Base-by-base conservation (phyloP, 345 rosid species). In the Erucastrum elatum region DNA sequence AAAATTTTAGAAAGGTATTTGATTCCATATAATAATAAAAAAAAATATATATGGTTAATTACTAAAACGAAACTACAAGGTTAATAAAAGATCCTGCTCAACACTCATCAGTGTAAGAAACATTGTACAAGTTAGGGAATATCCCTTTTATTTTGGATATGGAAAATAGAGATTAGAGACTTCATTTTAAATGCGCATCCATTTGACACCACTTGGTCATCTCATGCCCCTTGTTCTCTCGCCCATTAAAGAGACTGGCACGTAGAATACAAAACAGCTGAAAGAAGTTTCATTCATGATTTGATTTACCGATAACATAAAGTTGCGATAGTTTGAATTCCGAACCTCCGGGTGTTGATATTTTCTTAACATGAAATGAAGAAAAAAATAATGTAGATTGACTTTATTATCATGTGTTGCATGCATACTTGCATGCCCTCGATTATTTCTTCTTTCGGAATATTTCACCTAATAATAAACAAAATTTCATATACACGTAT, bases 181-280 rank as follows among this genome's bases (percentile, higher is more conserved):
- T 72, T 64, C 72, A 71, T 39, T 65, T 7, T 71, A 30, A 72
- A 72, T 78, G 81, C 72, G 72, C 53, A 71, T 72, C 81, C 81
- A 78, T 78, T 41, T 71, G 53, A 65, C 66, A 71, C 81, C 77
- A 78, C 77, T 78, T 72, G 53, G 49, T 65, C 60, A 71, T 34
- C 0, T 34, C 31, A 33, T 77, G 76, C 71, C 81, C 6, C 76
- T 71, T 51, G 62, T 56, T 62, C 55, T 51, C 46, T 69, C 56
- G 10, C 58, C 65, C 44, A 64, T 35, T 35, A 39, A 71, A 71
- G 39, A 78, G 39, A 39, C 26, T 66, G 53, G 16, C 66, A 55
- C 31, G 56, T 33, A 6, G 55, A 63, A 53, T 70, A 70, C 3
- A 49, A 49, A 69, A 16, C 21, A 49, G 59, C 6, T 53, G 59